Evolutionary conservation across 192 early-diverging fungal genomes (phyloP).

Genomic region (Phycomyces nitens): DNA sequence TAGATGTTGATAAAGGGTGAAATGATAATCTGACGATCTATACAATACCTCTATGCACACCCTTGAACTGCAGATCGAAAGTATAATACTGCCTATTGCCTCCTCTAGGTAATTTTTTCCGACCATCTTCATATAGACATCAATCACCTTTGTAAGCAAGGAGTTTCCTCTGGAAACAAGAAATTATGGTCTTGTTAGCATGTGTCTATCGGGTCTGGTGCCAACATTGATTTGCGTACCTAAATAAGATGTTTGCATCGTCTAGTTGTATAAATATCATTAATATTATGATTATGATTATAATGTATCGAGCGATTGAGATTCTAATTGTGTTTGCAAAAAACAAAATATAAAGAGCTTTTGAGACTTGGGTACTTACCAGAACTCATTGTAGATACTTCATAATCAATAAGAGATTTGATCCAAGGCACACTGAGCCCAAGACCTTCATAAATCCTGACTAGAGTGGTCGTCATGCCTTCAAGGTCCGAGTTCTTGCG

Average conservation of each 20-base stretch:
- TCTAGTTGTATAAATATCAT: conserved; percentile 16
- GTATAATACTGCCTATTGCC: conserved; percentile 60
- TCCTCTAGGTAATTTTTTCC: conserved; percentile 61
- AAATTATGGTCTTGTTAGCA: too few relatives aligned
- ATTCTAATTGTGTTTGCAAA: too few relatives aligned
- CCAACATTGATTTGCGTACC: conserved; percentile 24
- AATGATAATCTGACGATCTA: not conserved
- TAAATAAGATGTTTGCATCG: conserved; percentile 46
- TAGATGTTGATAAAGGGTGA: too few relatives aligned
- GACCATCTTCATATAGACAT: conserved; percentile 66
- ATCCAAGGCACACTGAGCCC: conserved; percentile 41
- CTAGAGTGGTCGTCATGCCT: conserved; percentile 34
- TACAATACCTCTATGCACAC: conserved; percentile 57
- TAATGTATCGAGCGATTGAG: too few relatives aligned
- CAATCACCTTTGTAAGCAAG: conserved; percentile 62
- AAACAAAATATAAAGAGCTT: too few relatives aligned
- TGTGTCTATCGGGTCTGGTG: too few relatives aligned
- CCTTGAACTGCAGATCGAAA: conserved; percentile 45
- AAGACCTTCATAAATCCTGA: conserved; percentile 40
- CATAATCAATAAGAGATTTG: conserved; percentile 42
- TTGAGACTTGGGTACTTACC: conserved; percentile 36
- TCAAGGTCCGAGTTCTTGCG: conserved; percentile 34
- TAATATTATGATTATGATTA: conserved; percentile 7
- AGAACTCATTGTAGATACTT: conserved; percentile 38
- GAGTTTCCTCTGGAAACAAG: conserved; percentile 51